phyloP scores from a whole-genome alignment of 805 yeast genomes.

The Ogataea siamensis region DNA sequence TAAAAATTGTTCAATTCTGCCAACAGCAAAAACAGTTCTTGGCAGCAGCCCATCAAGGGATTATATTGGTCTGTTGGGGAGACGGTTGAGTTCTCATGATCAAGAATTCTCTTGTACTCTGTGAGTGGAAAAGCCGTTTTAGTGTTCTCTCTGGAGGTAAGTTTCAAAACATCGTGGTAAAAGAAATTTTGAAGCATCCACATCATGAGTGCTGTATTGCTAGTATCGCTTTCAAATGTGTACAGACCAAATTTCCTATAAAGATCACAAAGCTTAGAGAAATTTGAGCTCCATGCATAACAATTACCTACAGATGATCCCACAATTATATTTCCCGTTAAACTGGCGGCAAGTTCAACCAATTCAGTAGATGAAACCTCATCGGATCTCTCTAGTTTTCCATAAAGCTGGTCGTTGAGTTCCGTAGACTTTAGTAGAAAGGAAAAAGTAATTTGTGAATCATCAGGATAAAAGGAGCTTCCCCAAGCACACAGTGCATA shows the following conservation, averaged over 20 bases:
- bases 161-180: slow-evolving; percentile 26
- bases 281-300: slow-evolving; percentile 21
- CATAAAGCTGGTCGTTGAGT: slow-evolving; percentile 13
- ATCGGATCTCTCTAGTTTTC: background rate
- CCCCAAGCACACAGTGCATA: slow-evolving; percentile 22
- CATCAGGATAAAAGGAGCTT: slow-evolving; percentile 10
- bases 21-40: slow-evolving; percentile 19
- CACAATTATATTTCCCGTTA: slow-evolving; percentile 20
- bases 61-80: slow-evolving; percentile 1
- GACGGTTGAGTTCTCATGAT: slow-evolving; percentile 9
- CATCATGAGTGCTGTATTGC: slow-evolving; percentile 10
- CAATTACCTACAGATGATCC: slow-evolving; percentile 22
- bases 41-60: slow-evolving; percentile 23
- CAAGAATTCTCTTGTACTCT: slow-evolving; percentile 19
- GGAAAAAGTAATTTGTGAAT: slow-evolving; percentile 2
- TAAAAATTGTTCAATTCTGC: slow-evolving; percentile 21
- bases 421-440: slow-evolving; percentile 12
- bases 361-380: background rate
- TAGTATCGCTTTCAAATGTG: slow-evolving; percentile 9
- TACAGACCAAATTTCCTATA: slow-evolving; percentile 18
- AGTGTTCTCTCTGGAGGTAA: slow-evolving; percentile 18
- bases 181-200: slow-evolving; percentile 25
- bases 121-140: slow-evolving; percentile 25
- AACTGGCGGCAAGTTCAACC: slow-evolving; percentile 15
- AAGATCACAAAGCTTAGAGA: slow-evolving; percentile 17